phyloP scores from a whole-genome alignment of 2,329 filamentous ascomycete species.

The Lojkania enalia region DNA sequence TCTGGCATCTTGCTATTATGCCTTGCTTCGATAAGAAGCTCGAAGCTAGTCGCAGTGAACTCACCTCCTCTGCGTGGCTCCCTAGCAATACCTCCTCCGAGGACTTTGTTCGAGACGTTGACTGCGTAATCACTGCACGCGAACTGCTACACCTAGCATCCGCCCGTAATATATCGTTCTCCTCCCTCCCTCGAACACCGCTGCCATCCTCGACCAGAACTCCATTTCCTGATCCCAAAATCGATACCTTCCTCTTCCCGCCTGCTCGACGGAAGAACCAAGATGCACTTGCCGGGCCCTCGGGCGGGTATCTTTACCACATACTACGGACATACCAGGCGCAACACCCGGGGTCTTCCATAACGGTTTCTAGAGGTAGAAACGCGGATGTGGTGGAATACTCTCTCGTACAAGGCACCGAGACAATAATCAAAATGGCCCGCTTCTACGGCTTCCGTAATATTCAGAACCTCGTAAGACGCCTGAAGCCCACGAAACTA shows the following conservation, averaged over 20 bases:
- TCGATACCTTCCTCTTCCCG: slow-evolving; percentile 77
- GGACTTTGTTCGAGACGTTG: slow-evolving; percentile 74
- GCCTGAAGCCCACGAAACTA: slow-evolving; percentile 76
- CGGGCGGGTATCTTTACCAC: slow-evolving; percentile 86
- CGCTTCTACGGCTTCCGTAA: slow-evolving; percentile 98
- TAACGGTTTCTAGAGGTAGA: slow-evolving; percentile 74
- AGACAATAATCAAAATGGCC: slow-evolving; percentile 54
- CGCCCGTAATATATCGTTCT: slow-evolving; percentile 76
- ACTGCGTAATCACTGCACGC: slow-evolving; percentile 96
- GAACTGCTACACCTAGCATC: slow-evolving; percentile 89
- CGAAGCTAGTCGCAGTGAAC: slow-evolving; percentile 89
- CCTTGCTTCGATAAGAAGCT: slow-evolving; percentile 99
- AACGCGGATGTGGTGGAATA: slow-evolving; percentile 94
- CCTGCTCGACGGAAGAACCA: slow-evolving; percentile 45
- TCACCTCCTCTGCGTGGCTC: slow-evolving; percentile 78
- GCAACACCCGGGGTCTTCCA: slow-evolving; percentile 69
- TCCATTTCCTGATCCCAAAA: slow-evolving; percentile 71
- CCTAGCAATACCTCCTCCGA: slow-evolving; percentile 27
- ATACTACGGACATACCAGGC: slow-evolving; percentile 76
- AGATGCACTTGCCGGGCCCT: slow-evolving; percentile 69
- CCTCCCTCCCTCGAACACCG: slow-evolving; percentile 65
- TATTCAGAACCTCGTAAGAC: slow-evolving; percentile 96
- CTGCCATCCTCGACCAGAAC: slow-evolving; percentile 52
- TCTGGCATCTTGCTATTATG: slow-evolving; percentile 97
- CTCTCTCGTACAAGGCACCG: slow-evolving; percentile 59